Percentiles rank a stretch among this genome's conserved stretches.
Conservation (phyloP, 2,329 filamentous ascomycete species). For the Verticillium longisporum region DNA sequence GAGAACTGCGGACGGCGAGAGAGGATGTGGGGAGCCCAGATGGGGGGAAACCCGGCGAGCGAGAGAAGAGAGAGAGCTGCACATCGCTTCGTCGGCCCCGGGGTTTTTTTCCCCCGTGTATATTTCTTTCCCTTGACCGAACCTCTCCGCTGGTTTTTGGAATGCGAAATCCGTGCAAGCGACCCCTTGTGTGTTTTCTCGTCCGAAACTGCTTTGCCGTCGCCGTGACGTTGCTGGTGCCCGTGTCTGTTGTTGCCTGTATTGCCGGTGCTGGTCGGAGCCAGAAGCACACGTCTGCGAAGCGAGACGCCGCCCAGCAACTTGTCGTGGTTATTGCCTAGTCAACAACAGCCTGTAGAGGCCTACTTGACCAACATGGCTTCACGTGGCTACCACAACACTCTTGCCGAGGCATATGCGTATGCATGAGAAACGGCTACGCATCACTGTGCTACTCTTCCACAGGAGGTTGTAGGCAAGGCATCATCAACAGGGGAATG, state of each 20-base stretch:
- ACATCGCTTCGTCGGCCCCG: constrained; percentile 1
- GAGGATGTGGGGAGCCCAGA: neutral
- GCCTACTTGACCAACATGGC: no score
- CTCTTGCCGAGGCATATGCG: no score
- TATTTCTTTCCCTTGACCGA: constrained; percentile 3
- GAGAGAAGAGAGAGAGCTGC: neutral
- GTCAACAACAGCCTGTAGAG: no score
- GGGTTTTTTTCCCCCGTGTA: neutral
- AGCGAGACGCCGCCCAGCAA: no score
- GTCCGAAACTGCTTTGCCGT: neutral
- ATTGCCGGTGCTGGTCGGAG: neutral
- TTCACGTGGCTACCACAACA: no score
- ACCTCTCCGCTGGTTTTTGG: constrained; percentile 1
- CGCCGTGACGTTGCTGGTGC: neutral
- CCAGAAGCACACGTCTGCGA: constrained; percentile 6
- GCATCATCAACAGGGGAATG: constrained; percentile 4
- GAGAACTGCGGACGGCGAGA: neutral
- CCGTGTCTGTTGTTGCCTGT: neutral
- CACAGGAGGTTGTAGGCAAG: neutral
- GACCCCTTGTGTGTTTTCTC: neutral
- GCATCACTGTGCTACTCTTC: neutral
- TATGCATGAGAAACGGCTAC: no score
- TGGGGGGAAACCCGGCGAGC: neutral
- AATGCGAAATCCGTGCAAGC: constrained; percentile 3
- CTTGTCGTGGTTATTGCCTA: constrained; percentile 25